Conservation (phyloP, 805 yeast genomes). For the Candida dendrica region DNA sequence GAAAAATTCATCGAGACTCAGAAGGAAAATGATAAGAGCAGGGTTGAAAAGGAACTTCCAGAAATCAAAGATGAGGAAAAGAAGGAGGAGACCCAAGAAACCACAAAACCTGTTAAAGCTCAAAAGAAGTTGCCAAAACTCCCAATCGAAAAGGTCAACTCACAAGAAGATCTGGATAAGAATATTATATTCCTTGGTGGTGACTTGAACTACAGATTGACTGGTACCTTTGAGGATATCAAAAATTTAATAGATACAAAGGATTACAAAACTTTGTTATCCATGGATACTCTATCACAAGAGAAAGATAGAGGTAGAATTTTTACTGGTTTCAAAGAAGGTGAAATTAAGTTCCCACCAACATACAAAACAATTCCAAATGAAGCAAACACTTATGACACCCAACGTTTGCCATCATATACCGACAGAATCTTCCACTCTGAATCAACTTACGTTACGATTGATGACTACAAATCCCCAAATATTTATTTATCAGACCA, state of each 20-base stretch:
- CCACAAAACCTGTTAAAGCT: too few relatives aligned
- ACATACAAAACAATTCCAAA: constrained; percentile 38
- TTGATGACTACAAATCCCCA: constrained; percentile 17
- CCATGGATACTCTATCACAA: constrained; percentile 35
- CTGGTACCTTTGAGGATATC: constrained; percentile 22
- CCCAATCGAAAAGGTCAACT: neutral
- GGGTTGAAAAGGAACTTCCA: neutral
- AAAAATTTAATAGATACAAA: constrained; percentile 21
- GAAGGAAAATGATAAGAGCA: too few relatives aligned
- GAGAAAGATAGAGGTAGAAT: constrained; percentile 28
- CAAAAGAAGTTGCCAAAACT: neutral
- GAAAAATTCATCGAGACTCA: too few relatives aligned
- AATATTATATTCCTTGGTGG: constrained; percentile 36
- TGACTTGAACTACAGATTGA: constrained; percentile 46
- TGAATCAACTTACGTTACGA: constrained; percentile 21
- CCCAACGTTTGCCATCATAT: constrained; percentile 44
- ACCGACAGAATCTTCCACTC: constrained; percentile 49
- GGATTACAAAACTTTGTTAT: constrained; percentile 28
- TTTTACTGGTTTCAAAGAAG: constrained; percentile 41
- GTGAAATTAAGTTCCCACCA: constrained; percentile 41
- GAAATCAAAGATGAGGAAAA: neutral
- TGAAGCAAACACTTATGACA: constrained; percentile 20
- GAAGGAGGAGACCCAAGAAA: too few relatives aligned
- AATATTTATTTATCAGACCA: constrained; percentile 40
- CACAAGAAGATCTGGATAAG: constrained; percentile 5